Evolutionary conservation across 2,329 filamentous ascomycete genomes (phyloP).

Genomic region (Alternaria burnsii): DNA sequence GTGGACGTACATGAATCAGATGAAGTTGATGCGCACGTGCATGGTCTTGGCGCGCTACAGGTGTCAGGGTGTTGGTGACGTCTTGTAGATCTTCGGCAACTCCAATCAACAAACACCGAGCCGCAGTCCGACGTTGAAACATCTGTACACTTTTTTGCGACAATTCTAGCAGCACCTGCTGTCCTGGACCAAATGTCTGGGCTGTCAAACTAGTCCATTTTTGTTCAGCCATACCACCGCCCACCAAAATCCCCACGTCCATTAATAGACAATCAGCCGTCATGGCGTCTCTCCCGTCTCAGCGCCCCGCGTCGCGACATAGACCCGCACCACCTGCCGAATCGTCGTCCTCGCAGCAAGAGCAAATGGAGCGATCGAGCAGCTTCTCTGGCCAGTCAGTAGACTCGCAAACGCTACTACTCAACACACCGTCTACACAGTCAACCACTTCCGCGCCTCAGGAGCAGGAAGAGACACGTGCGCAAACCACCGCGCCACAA

Average conservation of each 20-base stretch:
- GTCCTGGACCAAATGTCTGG: neutral
- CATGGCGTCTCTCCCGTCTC: conserved; percentile 56
- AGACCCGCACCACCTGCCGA: conserved; percentile 37
- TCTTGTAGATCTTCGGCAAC: conserved; percentile 28
- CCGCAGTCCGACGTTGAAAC: conserved; percentile 9
- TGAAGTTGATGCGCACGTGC: conserved; percentile 13
- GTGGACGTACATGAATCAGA: neutral
- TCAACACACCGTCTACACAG: conserved; percentile 46
- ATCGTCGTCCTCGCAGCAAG: conserved; percentile 27
- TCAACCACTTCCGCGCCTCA: conserved; percentile 21
- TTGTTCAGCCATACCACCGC: neutral
- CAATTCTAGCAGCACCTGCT: neutral
- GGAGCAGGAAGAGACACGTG: conserved; percentile 25
- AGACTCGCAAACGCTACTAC: conserved; percentile 57
- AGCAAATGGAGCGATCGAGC: conserved; percentile 38
- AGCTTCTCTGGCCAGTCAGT: conserved; percentile 53
- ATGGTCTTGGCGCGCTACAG: conserved; percentile 23
- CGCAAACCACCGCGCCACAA: conserved; percentile 17
- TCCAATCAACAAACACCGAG: conserved; percentile 27
- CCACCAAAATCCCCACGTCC: neutral
- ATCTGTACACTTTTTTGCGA: neutral
- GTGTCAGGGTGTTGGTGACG: conserved; percentile 20
- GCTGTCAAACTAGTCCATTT: neutral
- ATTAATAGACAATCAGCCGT: neutral
- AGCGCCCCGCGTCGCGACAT: conserved; percentile 48